phyloP scores from a whole-genome alignment of 2,329 filamentous ascomycete genomes.

The Teratosphaeria nubilosa region DNA sequence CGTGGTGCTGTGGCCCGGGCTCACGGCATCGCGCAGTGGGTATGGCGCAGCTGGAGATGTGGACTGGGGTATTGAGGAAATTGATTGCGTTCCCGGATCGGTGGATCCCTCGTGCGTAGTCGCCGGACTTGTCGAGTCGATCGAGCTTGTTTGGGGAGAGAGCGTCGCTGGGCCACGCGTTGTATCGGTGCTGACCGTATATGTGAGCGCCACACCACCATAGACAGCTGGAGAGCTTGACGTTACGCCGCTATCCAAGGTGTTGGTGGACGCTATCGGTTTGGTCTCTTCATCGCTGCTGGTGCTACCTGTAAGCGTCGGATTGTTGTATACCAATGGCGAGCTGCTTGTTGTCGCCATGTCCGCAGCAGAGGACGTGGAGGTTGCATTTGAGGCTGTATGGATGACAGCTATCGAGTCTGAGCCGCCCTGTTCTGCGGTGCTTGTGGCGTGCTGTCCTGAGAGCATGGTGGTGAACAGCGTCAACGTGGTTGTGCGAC shows the following conservation, averaged over 20 bases:
- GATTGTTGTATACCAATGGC: neutral
- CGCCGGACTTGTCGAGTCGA: neutral
- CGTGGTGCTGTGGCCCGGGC: neutral
- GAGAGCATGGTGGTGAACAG: conserved; percentile 14
- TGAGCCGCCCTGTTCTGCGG: neutral
- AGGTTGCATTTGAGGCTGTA: neutral
- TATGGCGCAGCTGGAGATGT: neutral
- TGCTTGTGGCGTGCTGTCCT: neutral
- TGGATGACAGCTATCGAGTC: neutral
- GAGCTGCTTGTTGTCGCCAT: neutral
- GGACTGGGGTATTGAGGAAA: neutral
- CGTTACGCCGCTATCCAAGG: neutral
- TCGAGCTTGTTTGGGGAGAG: neutral
- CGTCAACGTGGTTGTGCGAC: conserved; percentile 12
- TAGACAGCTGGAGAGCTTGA: conserved; percentile 1
- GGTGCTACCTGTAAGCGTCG: neutral
- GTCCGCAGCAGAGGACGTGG: neutral
- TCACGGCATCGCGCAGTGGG: neutral
- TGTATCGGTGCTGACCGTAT: conserved; percentile 1
- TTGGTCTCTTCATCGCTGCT: neutral
- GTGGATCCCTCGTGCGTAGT: neutral
- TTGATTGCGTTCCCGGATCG: neutral
- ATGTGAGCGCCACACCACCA: conserved; percentile 1
- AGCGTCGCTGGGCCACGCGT: neutral
- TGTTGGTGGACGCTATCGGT: neutral